Conservation (phyloP, 305 asterid species). For the Ajuga reptans region DNA sequence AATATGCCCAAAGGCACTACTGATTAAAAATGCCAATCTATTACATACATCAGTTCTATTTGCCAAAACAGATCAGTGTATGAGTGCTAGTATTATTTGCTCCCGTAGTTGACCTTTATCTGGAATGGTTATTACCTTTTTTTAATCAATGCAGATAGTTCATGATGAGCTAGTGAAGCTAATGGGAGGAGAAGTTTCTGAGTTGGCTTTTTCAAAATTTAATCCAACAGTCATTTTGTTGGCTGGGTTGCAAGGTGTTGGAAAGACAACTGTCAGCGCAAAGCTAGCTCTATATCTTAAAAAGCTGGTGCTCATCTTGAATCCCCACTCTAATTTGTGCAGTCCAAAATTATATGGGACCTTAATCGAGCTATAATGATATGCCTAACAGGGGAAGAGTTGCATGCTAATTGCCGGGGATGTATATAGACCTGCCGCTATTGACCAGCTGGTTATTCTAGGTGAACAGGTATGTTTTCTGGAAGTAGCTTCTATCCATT, state of each 20-base stretch:
- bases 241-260: conserved; percentile 99
- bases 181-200: conserved; percentile 98
- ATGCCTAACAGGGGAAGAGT: conserved; percentile 67
- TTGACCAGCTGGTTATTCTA: conserved; percentile 85
- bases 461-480: conserved; percentile 68
- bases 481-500: conserved; percentile 16
- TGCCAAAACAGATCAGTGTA: background rate
- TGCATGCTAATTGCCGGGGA: conserved; percentile 99
- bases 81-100: conserved; percentile 18
- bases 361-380: conserved; percentile 23
- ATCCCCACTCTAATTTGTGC: conserved; percentile 11
- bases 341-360: conserved; percentile 10
- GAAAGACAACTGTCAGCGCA: conserved; percentile 94
- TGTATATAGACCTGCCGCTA: conserved; percentile 97
- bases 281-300: conserved; percentile 87
- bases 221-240: conserved; percentile 78
- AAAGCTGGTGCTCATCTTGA: conserved; percentile 55
- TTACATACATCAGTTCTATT: background rate
- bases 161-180: conserved; percentile 77
- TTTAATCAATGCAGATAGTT: conserved; percentile 51
- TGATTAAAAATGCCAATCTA: conserved; percentile 3
- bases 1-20: background rate
- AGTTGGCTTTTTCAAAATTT: conserved; percentile 66
- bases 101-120: conserved; percentile 11
- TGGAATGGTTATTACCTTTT: conserved; percentile 4